Percentiles rank a stretch among this genome's conserved stretches.
Evolutionary conservation across 805 yeast species (phyloP).

Genomic region (Deakozyma indianensis): DNA sequence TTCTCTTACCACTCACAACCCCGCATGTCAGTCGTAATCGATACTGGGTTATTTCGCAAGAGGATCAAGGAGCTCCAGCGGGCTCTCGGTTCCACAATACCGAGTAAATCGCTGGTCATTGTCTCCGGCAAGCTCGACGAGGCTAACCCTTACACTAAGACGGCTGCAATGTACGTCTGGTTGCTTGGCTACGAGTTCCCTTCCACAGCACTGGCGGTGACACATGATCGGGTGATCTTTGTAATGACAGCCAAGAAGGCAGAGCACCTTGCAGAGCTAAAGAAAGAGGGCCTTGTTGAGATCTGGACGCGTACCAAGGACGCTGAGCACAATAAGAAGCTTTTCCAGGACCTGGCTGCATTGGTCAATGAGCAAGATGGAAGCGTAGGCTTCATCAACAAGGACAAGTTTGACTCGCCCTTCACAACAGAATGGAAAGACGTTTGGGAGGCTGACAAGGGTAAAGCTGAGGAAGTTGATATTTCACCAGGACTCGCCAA

Average conservation of each 20-base stretch:
- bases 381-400: constrained; percentile 51
- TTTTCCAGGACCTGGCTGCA: constrained; percentile 44
- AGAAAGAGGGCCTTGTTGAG: constrained; percentile 33
- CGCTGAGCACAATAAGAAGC: constrained; percentile 51
- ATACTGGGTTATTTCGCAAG: not conserved
- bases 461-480: constrained; percentile 33
- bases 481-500: constrained; percentile 38
- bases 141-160: constrained; percentile 1
- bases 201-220: constrained; percentile 64
- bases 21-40: not conserved
- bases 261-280: constrained; percentile 37
- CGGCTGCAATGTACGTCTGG: constrained; percentile 39
- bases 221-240: constrained; percentile 43
- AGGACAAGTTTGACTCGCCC: constrained; percentile 72
- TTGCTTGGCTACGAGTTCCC: constrained; percentile 89
- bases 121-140: not conserved
- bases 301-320: constrained; percentile 75
- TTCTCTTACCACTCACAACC: too few relatives aligned
- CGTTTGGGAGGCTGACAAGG: constrained; percentile 16
- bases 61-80: not conserved
- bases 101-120: not conserved
- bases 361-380: constrained; percentile 22
- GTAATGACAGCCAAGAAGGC: constrained; percentile 79
- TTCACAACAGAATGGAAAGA: constrained; percentile 69
- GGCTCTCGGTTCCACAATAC: not conserved